A percentile compares a stretch with the other conserved stretches of the same genome.
Conservation (phyloP, 176 grass and related monocot genomes). For the Zizania latifolia region DNA sequence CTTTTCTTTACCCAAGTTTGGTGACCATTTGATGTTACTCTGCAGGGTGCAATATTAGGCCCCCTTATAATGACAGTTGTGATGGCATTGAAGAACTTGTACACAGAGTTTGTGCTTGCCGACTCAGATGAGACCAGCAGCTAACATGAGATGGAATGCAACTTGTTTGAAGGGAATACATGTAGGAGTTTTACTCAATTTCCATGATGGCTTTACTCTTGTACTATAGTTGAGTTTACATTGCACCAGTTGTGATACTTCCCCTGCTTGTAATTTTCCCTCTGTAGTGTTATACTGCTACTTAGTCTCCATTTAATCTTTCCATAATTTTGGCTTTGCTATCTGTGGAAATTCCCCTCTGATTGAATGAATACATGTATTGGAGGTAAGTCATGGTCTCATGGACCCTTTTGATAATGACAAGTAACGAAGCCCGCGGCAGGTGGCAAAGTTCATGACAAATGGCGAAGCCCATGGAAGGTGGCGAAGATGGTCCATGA, state of each 20-base stretch:
- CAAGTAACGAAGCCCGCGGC: too few relatives aligned
- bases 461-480: too few relatives aligned
- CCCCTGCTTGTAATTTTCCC: conserved; percentile 20
- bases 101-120: conserved; percentile 89
- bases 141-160: conserved; percentile 35
- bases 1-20: neutral
- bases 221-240: conserved; percentile 30
- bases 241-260: conserved; percentile 34
- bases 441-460: too few relatives aligned
- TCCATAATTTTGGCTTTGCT: conserved; percentile 37
- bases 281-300: neutral
- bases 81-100: conserved; percentile 90
- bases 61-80: conserved; percentile 91
- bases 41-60: conserved; percentile 92
- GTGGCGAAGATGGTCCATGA: too few relatives aligned
- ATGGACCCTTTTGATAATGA: too few relatives aligned
- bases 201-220: conserved; percentile 25
- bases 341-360: conserved; percentile 3
- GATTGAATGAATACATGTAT: too few relatives aligned
- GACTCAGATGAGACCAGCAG: conserved; percentile 46
- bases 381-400: too few relatives aligned
- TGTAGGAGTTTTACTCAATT: conserved; percentile 21
- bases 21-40: conserved; percentile 14
- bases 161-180: conserved; percentile 17
- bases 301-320: conserved; percentile 7